These are phyloP conservation scores for Acephala macrosclerotiorum DNA, from an alignment of 2,329 filamentous ascomycete genomes.

Conservation along the genomic window DNA sequence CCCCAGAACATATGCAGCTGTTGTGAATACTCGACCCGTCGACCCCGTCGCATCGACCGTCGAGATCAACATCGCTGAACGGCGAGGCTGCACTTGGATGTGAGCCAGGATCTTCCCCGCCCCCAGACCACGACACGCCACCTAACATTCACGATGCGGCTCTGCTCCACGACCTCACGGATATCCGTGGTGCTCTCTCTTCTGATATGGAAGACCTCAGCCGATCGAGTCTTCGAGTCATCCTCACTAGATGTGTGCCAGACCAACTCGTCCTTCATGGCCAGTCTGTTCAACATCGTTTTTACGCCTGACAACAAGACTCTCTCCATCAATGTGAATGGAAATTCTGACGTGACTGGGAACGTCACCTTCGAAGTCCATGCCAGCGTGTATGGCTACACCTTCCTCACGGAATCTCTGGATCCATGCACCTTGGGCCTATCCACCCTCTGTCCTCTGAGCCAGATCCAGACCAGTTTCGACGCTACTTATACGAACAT, in stretches of 20 bases:
- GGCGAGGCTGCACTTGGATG: neutral
- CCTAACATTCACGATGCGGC: slow-evolving; percentile 21
- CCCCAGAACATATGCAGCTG: neutral
- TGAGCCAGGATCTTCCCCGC: neutral
- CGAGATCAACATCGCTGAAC: neutral
- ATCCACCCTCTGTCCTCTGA: slow-evolving; percentile 88
- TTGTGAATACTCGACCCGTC: neutral
- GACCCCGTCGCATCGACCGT: neutral
- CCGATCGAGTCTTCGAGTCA: slow-evolving; percentile 62
- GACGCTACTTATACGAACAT: slow-evolving; percentile 20
- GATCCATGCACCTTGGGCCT: slow-evolving; percentile 78
- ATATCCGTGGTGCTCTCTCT: slow-evolving; percentile 7
- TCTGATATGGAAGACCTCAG: slow-evolving; percentile 14
- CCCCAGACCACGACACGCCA: neutral
- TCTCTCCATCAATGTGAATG: slow-evolving; percentile 77
- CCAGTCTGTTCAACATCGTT: slow-evolving; percentile 85
- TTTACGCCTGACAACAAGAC: slow-evolving; percentile 80
- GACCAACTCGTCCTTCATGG: slow-evolving; percentile 83
- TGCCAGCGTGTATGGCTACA: slow-evolving; percentile 84
- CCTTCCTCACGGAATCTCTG: slow-evolving; percentile 70
- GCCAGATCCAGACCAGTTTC: slow-evolving; percentile 71
- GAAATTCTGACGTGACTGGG: slow-evolving; percentile 83
- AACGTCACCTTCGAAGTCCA: slow-evolving; percentile 80
- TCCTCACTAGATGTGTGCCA: slow-evolving; percentile 87
- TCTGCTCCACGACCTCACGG: slow-evolving; percentile 10